phyloP scores from a whole-genome alignment of 2,329 filamentous ascomycete genomes.

The Pseudovirgaria hyperparasitica region DNA sequence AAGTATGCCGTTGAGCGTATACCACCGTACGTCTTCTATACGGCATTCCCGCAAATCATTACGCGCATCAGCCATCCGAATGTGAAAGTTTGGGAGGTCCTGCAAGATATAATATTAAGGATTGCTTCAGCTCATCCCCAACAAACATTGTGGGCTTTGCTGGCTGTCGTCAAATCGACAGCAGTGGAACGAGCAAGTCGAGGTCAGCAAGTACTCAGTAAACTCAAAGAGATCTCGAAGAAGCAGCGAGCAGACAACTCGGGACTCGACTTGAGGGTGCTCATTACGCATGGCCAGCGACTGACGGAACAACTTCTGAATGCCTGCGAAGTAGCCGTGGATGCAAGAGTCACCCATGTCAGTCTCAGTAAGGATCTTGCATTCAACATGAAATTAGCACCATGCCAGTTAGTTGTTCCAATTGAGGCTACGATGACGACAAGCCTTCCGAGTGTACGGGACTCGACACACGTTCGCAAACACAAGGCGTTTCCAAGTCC shows the following conservation, averaged over 20 bases:
- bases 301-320: constrained; percentile 70
- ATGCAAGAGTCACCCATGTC: constrained; percentile 56
- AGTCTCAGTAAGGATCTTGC: constrained; percentile 66
- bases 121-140: constrained; percentile 81
- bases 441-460: constrained; percentile 59
- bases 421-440: constrained; percentile 75
- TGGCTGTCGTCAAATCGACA: constrained; percentile 74
- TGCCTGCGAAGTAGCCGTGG: constrained; percentile 68
- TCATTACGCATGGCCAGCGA: constrained; percentile 69
- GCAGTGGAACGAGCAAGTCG: constrained; percentile 53
- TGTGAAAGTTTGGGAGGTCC: constrained; percentile 57
- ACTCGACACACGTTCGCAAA: constrained; percentile 51
- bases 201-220: constrained; percentile 31
- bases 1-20: constrained; percentile 59
- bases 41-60: constrained; percentile 80
- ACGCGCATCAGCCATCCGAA: constrained; percentile 90
- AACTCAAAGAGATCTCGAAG: constrained; percentile 23
- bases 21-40: constrained; percentile 68
- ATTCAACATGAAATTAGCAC: constrained; percentile 73
- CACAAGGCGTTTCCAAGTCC: constrained; percentile 81
- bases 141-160: constrained; percentile 81
- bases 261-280: constrained; percentile 48
- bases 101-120: constrained; percentile 70
- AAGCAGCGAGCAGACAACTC: constrained; percentile 24
- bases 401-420: constrained; percentile 77